Base-by-base conservation (phyloP, 352 stramenopile species). In the Peronosclerospora sorghi region DNA sequence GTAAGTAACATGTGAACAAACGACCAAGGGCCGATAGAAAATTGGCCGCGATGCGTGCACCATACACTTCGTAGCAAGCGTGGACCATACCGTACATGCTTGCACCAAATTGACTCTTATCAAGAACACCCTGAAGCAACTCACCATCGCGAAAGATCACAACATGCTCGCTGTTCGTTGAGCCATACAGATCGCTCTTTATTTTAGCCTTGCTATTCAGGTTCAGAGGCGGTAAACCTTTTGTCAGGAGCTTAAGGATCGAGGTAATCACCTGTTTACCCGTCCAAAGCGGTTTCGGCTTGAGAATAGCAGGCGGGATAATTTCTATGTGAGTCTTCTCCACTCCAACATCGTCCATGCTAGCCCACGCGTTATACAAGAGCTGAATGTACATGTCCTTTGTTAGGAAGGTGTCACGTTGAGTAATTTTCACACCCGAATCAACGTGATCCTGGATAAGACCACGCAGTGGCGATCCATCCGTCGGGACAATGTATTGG, bases 361-460 rank as follows among this genome's bases (percentile, higher is more conserved):
- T 97, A 28, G 89, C 77, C 59, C 98, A 86, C 8, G 94, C 90
- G 15, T 94, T 94, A 76, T 97, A 98, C 2, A 92, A 60, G 39
- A 99, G 80, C 72, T 99, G 96, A 63, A 98, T 94, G 64, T 98
- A 99, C 74, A 98, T 94, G 58, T 98, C 96, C 54, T 91, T 96
- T 36, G 84, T 97, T 15, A 99, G 66, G 63, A 99, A 99, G 34
- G 87, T 98, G 56, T 99, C 94, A 49, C 94, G 83, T 68, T 97
- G 86, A 10, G 89, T 97, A 32, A 99, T 71, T 67, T 99, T 98
- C n/a, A 99, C 95, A 23, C 95, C 96, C 2, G 89, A 96, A 55
- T 97, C 94, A 15, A 99, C 94, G 66, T 99, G 96, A 68, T 99
- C 97, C 70, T 99, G 97, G 55, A 99, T 99, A 8, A 99, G 72